Conservation (phyloP, 1,284 basidiomycete genomes). For the Trichosporon ovoides region DNA sequence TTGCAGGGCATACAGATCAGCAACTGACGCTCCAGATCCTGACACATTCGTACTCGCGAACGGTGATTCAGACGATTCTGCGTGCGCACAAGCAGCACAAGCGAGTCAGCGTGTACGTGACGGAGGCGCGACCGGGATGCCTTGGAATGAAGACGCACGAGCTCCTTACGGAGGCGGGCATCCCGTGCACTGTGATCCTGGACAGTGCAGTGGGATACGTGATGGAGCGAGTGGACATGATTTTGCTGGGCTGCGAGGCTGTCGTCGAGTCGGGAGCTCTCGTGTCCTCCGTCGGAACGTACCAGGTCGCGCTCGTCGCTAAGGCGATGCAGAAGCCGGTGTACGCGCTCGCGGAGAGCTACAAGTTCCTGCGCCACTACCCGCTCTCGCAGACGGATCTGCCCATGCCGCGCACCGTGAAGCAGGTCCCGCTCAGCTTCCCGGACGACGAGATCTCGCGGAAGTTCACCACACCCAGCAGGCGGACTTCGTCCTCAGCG, state of each 20-base stretch:
- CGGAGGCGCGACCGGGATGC: conserved; percentile 51
- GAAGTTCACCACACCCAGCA: conserved; percentile 16
- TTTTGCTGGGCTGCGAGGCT: conserved; percentile 93
- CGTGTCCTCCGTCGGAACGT: conserved; percentile 73
- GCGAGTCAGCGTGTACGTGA: conserved; percentile 94
- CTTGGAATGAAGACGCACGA: conserved; percentile 72
- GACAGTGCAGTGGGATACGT: conserved; percentile 96
- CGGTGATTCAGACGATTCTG: conserved; percentile 88
- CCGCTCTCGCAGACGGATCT: conserved; percentile 95
- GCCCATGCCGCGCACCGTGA: conserved; percentile 50
- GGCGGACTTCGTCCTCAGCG: conserved; percentile 3
- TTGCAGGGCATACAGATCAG: background rate
- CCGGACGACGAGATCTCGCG: conserved; percentile 19
- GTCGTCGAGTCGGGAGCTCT: conserved; percentile 78
- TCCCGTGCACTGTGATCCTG: conserved; percentile 89
- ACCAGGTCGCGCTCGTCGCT: conserved; percentile 93
- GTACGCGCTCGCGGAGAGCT: conserved; percentile 94
- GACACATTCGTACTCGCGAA: conserved; percentile 91
- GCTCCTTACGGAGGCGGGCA: conserved; percentile 72
- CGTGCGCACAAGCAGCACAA: conserved; percentile 78
- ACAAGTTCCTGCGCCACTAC: conserved; percentile 96
- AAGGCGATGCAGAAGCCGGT: conserved; percentile 92
- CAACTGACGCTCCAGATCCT: conserved; percentile 61
- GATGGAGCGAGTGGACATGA: conserved; percentile 92
- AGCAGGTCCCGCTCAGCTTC: conserved; percentile 27